Base-by-base conservation (phyloP, 75 land plant species). In the Pinus taeda region DNA sequence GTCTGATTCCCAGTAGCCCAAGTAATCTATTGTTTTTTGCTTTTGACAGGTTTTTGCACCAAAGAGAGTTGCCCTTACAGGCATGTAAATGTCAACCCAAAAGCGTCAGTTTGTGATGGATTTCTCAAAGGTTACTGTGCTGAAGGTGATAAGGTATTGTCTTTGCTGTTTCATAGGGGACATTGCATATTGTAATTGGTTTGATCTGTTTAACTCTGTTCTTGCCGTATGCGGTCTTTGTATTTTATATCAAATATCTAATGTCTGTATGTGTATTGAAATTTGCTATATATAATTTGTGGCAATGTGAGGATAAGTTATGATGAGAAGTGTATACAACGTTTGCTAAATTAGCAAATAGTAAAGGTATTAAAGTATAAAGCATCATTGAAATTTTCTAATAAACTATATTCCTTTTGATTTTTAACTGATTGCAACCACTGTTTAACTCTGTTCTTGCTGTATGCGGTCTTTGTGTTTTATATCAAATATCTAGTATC, bases 111-210 rank as follows among this genome's bases (percentile, higher is more conserved):
- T 76, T 97, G 99, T 79, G 98, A 93, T 76, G 95, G 94, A 45
- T 97, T 97, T 85, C 93, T 97, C 37, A 92, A 78, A 74, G 99
- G 99, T n/a, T 95, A 93, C 79, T 97, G 99, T 87, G 87, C 88
- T 80, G 86, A 87, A 70, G 99, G 99, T 6, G 88, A 97, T 81
- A 88, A 91, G 98, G 99, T 97, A 82, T 59, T 45, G 17, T 42
- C 17, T 36, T 7, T 17, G 45, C 18, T 9, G 12, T 49, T 49
- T 9, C 55, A 49, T 49, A 9, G 55, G 11, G 55, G 12, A 49
- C 8, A 73, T 9, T 73, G 77, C 49, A 56, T 53, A 29, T 76
- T 57, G 30, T 81, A 13, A 58, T 76, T 22, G 17, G 18, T 17
- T 79, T 59, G 20, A n/a, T 39, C 64, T 15, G 74, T 15, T 69